Evolutionary conservation across 495 filamentous ascomycete genomes (phyloP), one percentile per base, ranked within the genome.

Genomic region (Neurospora sp.): DNA sequence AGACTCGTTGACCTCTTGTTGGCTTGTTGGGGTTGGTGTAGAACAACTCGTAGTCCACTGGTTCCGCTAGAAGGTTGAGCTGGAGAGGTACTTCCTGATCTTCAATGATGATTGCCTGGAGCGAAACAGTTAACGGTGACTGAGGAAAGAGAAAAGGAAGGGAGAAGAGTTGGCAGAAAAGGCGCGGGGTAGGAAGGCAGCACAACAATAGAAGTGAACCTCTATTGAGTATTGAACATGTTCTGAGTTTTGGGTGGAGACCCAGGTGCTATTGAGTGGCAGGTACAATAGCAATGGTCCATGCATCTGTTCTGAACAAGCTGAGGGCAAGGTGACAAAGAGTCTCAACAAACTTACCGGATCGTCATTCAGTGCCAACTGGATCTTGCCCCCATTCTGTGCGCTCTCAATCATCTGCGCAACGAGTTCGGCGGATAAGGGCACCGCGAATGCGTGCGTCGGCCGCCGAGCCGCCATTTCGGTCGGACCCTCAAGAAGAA

Each of bases 371-470:
- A 90, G 79, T 5, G 83, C 86, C 81, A 90, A 82, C 80, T 88
- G 83, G 44, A 89, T 79, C 68, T 86, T 87, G 72, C 89, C 86
- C 39, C 90, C 87, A 78, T 88, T 84, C 53, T 88, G 86, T 27
- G 92, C 86, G 75, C 85, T 88, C 74, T 88, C 86, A 72, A 93
- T 89, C 80, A 94, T 87, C 39, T 93, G 88, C 76, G 92, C 88
- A 73, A 93, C 87, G 40, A 90, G 85, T 72, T 81, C 86, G 80
- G 92, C 87, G 73, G 84, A 87, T 72, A 94, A 80, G 37, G 87
- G 88, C 72, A 94, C 80, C 73, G 89, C 89, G 83, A 94, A 89
- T 8, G 84, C 84, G 74, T 85, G 84, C 69, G 75, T 71, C 18
- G 85, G 83, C 65, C 84, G 82, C 69, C 74, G 72, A 39, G 74